Percentiles rank a stretch among this genome's conserved stretches.
These are phyloP conservation scores for Skeletonema marinoi DNA, from an alignment of 108 stramenopile genomes.

Conservation along the genomic window DNA sequence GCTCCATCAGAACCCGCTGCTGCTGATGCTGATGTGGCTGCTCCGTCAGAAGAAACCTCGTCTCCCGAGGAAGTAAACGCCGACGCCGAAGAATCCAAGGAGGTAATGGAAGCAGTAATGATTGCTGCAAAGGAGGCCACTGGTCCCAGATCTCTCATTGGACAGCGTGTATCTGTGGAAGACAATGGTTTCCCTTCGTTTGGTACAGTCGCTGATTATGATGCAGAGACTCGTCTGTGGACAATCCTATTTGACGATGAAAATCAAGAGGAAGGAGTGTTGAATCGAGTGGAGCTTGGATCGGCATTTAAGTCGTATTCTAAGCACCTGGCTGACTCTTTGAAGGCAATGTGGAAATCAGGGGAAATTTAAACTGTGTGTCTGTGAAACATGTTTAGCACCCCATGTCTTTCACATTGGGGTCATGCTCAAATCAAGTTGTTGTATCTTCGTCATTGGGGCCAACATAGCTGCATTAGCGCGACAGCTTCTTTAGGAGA, in stretches of 20 bases:
- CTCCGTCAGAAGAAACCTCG: neutral
- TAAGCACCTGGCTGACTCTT: constrained; percentile 7
- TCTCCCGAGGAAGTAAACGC: neutral
- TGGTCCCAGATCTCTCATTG: constrained; percentile 15
- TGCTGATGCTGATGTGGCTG: neutral
- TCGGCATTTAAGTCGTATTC: constrained; percentile 24
- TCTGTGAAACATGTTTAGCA: neutral
- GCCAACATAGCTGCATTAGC: neutral
- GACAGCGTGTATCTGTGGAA: constrained; percentile 15
- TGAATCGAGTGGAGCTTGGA: constrained; percentile 21
- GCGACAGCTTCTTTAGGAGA: neutral
- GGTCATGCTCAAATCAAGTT: neutral
- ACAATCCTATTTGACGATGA: constrained; percentile 31
- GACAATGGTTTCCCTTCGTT: neutral
- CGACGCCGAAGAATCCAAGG: neutral
- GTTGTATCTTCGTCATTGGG: neutral
- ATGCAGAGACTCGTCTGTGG: constrained; percentile 16
- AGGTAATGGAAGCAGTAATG: neutral
- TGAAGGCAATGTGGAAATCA: constrained; percentile 34
- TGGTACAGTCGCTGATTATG: constrained; percentile 14
- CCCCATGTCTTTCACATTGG: neutral
- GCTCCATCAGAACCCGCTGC: neutral
- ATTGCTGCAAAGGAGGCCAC: neutral
- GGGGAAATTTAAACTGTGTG: constrained; percentile 6
- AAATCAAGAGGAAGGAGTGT: constrained; percentile 49